phyloP scores from a whole-genome alignment of 306 rosid species.

The Dalbergia cultrata region DNA sequence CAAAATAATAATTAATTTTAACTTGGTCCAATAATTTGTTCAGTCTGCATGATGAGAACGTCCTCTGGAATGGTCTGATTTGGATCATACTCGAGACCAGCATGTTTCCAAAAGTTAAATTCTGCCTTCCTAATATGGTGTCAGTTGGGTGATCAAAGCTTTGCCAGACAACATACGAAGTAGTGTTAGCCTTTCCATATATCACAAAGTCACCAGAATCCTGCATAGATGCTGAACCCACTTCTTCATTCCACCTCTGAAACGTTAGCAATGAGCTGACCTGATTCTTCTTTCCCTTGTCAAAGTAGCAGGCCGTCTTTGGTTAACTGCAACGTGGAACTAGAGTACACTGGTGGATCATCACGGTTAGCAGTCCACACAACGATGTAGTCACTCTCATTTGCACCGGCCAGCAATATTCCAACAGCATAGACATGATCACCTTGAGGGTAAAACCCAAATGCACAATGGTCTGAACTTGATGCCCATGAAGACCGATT shows the following conservation, averaged over 20 bases:
- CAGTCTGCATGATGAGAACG: rapidly evolving
- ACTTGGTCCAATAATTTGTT: too few relatives aligned
- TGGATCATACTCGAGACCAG: conserved; percentile 42
- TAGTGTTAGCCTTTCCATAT: neutral
- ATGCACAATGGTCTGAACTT: conserved; percentile 49
- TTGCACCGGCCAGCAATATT: conserved; percentile 30
- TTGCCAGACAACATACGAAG: conserved; percentile 14
- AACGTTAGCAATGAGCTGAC: neutral
- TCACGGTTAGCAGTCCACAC: conserved; percentile 56
- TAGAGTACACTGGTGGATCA: neutral
- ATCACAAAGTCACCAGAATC: conserved; percentile 58
- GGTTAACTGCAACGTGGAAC: conserved; percentile 35
- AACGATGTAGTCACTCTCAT: neutral
- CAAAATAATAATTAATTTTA: too few relatives aligned
- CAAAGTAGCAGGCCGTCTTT: conserved; percentile 29
- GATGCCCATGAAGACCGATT: conserved; percentile 46
- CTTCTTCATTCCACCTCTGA: neutral
- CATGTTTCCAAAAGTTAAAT: rapidly evolving
- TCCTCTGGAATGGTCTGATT: conserved; percentile 46
- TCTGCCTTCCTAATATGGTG: conserved; percentile 53
- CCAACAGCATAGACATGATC: conserved; percentile 50
- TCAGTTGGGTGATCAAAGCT: conserved; percentile 33
- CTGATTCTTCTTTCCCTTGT: neutral
- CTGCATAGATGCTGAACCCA: conserved; percentile 45
- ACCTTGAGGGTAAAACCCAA: conserved; percentile 48